phyloP scores from a whole-genome alignment of 2,329 filamentous ascomycete genomes.

The Neopestalotiopsis sp. region DNA sequence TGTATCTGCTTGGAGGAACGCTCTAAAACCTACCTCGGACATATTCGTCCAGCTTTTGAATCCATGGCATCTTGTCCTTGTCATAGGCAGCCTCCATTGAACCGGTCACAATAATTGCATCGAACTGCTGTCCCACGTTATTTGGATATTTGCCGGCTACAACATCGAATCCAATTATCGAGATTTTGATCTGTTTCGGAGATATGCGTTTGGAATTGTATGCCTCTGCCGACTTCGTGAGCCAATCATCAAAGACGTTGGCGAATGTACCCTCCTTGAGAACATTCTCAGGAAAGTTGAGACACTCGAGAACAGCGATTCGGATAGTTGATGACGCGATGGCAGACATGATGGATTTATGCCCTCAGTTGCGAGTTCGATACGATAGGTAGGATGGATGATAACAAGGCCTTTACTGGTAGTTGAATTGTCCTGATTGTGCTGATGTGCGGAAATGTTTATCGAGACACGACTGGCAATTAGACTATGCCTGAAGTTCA shows the following conservation, averaged over 20 bases:
- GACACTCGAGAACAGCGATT: background rate
- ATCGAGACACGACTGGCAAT: too few species aligned
- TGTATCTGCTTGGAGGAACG: background rate
- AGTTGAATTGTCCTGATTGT: too few species aligned
- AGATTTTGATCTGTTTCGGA: background rate
- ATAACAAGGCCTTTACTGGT: too few species aligned
- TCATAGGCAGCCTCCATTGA: background rate
- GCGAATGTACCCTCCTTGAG: background rate
- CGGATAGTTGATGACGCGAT: background rate
- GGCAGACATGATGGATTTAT: background rate
- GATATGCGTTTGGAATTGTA: background rate
- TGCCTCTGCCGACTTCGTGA: background rate
- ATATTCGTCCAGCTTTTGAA: background rate
- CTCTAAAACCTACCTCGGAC: background rate
- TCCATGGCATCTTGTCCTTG: background rate
- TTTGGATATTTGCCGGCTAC: background rate
- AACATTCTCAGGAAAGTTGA: background rate
- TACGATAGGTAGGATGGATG: too few species aligned
- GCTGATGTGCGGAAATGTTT: too few species aligned
- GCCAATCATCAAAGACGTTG: background rate
- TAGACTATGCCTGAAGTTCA: background rate
- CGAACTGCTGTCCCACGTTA: background rate
- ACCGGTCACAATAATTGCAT: background rate
- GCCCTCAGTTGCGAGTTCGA: too few species aligned
- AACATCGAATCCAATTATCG: background rate